A percentile compares a stretch with the other conserved stretches of the same genome.
These are phyloP conservation scores for Xylariaceae sp. DNA, from an alignment of 2,329 filamentous ascomycete species.

Conservation along the genomic window DNA sequence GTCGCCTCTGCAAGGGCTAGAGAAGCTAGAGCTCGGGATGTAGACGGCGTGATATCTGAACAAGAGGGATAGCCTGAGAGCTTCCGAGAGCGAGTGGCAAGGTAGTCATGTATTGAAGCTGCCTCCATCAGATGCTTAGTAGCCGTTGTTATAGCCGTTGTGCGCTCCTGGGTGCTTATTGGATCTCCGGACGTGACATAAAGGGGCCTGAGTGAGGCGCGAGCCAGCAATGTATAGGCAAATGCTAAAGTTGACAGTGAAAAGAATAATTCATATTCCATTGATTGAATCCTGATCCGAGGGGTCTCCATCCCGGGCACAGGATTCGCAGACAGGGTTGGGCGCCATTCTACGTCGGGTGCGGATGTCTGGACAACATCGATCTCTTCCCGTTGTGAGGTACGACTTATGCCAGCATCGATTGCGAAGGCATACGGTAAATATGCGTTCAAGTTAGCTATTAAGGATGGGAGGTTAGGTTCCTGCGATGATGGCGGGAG, in stretches of 20 bases:
- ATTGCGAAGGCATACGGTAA: conserved; percentile 78
- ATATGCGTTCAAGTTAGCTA: conserved; percentile 68
- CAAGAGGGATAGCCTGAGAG: conserved; percentile 40
- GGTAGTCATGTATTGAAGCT: conserved; percentile 69
- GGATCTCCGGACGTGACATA: conserved; percentile 61
- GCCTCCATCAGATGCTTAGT: conserved; percentile 75
- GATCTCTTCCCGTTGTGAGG: conserved; percentile 55
- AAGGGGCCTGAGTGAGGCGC: conserved; percentile 66
- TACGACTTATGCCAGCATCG: conserved; percentile 62
- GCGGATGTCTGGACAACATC: conserved; percentile 57
- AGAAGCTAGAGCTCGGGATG: conserved; percentile 52
- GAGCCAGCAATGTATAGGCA: conserved; percentile 65
- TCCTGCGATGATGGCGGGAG: conserved; percentile 67
- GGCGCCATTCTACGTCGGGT: conserved; percentile 75
- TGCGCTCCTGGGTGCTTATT: conserved; percentile 60
- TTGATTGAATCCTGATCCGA: conserved; percentile 63
- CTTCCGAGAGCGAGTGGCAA: conserved; percentile 53
- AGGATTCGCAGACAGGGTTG: conserved; percentile 63
- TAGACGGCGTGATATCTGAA: conserved; percentile 49
- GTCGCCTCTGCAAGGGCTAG: conserved; percentile 84
- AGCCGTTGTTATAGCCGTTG: conserved; percentile 63
- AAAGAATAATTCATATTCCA: conserved; percentile 82
- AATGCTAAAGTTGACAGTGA: conserved; percentile 71
- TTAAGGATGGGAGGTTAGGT: conserved; percentile 63
- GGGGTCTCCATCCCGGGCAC: conserved; percentile 59